Evolutionary conservation across 208 protist species (phyloP).

Genomic region (Herpetomonas samuelpessoai): DNA sequence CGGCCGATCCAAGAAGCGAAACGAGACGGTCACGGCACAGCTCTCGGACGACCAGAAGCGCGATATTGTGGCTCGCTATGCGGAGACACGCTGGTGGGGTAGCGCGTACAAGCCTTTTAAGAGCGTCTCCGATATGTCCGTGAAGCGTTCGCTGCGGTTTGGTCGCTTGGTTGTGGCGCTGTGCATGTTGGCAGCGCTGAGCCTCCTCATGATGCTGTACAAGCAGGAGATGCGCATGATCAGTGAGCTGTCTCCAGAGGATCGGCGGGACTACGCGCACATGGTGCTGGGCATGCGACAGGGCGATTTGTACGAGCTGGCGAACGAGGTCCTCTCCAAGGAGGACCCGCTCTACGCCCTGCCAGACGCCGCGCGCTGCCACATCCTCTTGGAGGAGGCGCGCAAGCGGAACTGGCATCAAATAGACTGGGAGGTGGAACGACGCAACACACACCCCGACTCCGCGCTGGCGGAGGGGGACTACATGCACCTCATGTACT

Average conservation of each 20-base stretch:
- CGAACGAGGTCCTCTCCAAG: conserved; percentile 41
- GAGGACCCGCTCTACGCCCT: conserved; percentile 72
- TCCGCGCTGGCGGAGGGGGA: conserved; percentile 45
- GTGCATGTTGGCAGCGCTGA: conserved; percentile 3
- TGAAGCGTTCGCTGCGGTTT: conserved; percentile 42
- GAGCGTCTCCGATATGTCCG: conserved; percentile 41
- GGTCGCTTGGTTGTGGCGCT: conserved; percentile 17
- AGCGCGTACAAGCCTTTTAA: conserved; percentile 45
- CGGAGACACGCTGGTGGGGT: conserved; percentile 47
- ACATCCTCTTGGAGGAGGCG: conserved; percentile 54
- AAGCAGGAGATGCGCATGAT: conserved; percentile 50
- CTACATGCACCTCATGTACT: conserved; percentile 59
- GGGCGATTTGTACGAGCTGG: conserved; percentile 51
- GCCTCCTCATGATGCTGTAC: conserved; percentile 33
- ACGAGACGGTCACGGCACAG: conserved; percentile 28
- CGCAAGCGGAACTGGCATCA: conserved; percentile 46
- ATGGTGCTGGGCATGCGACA: conserved; percentile 72
- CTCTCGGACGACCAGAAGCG: conserved; percentile 55
- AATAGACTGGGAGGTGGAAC: conserved; percentile 62
- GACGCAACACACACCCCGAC: conserved; percentile 39
- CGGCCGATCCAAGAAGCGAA: conserved; percentile 10
- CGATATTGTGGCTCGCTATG: conserved; percentile 58
- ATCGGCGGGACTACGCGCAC: conserved; percentile 60
- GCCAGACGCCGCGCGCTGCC: conserved; percentile 45
- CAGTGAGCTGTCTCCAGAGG: conserved; percentile 41